A percentile compares a stretch with the other conserved stretches of the same genome.
Conservation (phyloP, 1,284 basidiomycete genomes). For the Athelia psychrophila region DNA sequence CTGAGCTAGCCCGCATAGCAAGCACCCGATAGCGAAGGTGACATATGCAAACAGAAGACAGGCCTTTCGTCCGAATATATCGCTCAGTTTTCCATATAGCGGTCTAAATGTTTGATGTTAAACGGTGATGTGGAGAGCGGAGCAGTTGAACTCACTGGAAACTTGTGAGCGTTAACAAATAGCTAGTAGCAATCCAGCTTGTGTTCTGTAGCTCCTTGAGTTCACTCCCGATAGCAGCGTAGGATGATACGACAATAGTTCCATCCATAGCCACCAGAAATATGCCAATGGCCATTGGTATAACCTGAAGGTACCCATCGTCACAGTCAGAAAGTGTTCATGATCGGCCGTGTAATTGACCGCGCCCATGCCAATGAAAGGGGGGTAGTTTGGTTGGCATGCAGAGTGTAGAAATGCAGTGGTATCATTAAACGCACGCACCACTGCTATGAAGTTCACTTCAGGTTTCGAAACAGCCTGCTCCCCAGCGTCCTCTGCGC, state of each 20-base stretch:
- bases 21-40: slow-evolving; percentile 51
- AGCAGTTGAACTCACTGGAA: slow-evolving; percentile 47
- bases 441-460: too few relatives aligned
- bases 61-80: slow-evolving; percentile 61
- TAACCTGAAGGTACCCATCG: slow-evolving; percentile 32
- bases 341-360: too few relatives aligned
- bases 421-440: too few relatives aligned
- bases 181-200: slow-evolving; percentile 65
- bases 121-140: background rate
- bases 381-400: too few relatives aligned
- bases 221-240: slow-evolving; percentile 61
- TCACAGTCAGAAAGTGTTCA: too few relatives aligned
- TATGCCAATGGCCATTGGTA: slow-evolving; percentile 56
- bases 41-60: slow-evolving; percentile 56
- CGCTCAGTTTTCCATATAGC: slow-evolving; percentile 61
- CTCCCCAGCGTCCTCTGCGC: too few relatives aligned
- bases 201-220: slow-evolving; percentile 61
- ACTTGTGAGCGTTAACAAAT: slow-evolving; percentile 57
- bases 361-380: too few relatives aligned
- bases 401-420: too few relatives aligned
- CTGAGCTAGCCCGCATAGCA: slow-evolving; percentile 50
- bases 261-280: slow-evolving; percentile 58
- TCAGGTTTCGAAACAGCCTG: too few relatives aligned
- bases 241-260: slow-evolving; percentile 59
- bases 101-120: slow-evolving; percentile 35